Conservation (phyloP, 805 yeast genomes). For the Saccharomycopsis sp. region DNA sequence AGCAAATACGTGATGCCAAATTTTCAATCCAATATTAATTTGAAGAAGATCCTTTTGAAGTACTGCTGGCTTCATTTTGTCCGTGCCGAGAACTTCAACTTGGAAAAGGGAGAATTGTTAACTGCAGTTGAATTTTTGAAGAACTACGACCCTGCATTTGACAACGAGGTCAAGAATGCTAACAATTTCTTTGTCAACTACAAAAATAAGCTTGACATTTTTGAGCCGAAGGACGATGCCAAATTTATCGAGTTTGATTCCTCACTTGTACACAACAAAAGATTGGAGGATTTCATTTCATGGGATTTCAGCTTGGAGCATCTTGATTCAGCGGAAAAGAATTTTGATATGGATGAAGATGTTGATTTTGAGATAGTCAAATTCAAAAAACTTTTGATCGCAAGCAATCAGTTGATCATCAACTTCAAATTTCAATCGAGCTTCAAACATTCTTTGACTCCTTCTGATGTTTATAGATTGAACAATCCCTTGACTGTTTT, state of each 20-base stretch:
- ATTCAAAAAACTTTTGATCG: slow-evolving; percentile 18
- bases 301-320: not conserved
- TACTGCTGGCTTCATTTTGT: slow-evolving; percentile 18
- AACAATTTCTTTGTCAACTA: slow-evolving; percentile 13
- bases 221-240: slow-evolving; percentile 3
- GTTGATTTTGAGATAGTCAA: slow-evolving; percentile 19
- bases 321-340: not conserved
- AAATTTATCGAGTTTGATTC: slow-evolving; percentile 17
- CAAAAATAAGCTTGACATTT: slow-evolving; percentile 11
- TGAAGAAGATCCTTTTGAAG: slow-evolving; percentile 15
- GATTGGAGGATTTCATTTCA: slow-evolving; percentile 2
- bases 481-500: slow-evolving; percentile 28
- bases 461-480: slow-evolving; percentile 16
- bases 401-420: slow-evolving; percentile 12
- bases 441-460: not conserved
- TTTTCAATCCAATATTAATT: slow-evolving; percentile 13
- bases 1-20: slow-evolving; percentile 13
- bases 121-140: slow-evolving; percentile 13
- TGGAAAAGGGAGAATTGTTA: slow-evolving; percentile 13
- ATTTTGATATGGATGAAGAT: slow-evolving; percentile 13
- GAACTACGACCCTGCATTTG: slow-evolving; percentile 15
- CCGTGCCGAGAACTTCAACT: slow-evolving; percentile 15
- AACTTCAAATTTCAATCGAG: slow-evolving; percentile 14
- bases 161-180: slow-evolving; percentile 11
- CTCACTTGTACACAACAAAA: slow-evolving; percentile 9